Conservation (phyloP, 169 alveolate genomes). For the Blepharisma undulans region DNA sequence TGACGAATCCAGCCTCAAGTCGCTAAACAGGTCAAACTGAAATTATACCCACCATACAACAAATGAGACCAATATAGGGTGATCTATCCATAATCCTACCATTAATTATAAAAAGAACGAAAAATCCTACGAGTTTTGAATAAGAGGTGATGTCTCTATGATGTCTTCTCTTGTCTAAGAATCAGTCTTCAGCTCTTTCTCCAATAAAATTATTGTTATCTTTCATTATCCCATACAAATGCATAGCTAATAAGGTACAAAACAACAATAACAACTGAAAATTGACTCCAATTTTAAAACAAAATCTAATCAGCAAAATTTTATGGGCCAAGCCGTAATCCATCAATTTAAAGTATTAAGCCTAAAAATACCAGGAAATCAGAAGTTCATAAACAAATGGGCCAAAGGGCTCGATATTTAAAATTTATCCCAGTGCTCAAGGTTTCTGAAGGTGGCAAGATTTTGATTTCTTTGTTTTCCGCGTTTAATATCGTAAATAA, state of each 20-base stretch:
- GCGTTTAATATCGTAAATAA: too few relatives aligned
- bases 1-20: too few relatives aligned
- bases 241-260: background rate
- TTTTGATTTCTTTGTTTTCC: too few relatives aligned
- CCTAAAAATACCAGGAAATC: background rate
- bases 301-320: background rate
- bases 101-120: background rate
- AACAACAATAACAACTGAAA: background rate
- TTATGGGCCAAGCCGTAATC: background rate
- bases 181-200: background rate
- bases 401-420: background rate
- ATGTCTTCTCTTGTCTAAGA: background rate
- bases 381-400: background rate
- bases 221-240: background rate
- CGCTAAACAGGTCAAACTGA: slow-evolving; percentile 30
- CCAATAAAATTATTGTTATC: background rate
- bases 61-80: background rate
- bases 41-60: slow-evolving; percentile 1
- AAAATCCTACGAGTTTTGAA: background rate
- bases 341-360: background rate
- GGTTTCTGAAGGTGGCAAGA: too few relatives aligned
- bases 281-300: background rate
- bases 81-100: background rate
- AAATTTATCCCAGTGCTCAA: too few relatives aligned
- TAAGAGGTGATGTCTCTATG: background rate